Base-by-base conservation (phyloP, 2,329 filamentous ascomycete genomes). In the Tolypocladium inflatum region DNA sequence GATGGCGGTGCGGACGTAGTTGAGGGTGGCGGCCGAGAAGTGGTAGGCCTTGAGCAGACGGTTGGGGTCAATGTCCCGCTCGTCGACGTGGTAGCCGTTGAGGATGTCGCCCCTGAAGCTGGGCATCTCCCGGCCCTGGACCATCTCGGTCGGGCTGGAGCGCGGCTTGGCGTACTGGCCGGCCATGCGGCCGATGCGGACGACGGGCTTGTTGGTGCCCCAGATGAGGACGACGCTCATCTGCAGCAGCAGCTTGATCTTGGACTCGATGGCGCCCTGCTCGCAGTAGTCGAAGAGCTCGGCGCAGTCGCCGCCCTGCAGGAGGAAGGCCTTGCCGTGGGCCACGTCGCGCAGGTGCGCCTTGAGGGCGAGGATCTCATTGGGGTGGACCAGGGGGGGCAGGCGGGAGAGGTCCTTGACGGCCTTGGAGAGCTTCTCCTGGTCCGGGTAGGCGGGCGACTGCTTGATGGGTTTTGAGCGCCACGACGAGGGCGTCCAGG, bases 241-340 rank as follows among this genome's bases (percentile, higher is more conserved):
- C 76, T 99, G 94, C 60, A 99, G 78, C 37, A 99, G 82, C 33
- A 99, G 83, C 76, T 97, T 97, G 73, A 97, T 91, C 79, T 97
- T 99, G 62, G 90, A 88, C 75, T 97, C 91, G 65, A 99, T 97
- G 63, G 89, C 88, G 17, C 83, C 82, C 71, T 91, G 88, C 66
- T 89, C 87, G 74, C 94, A 99, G 78, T 99, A 99, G 73, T 94
- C 91, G 68, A 99, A 99, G 11, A 97, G 82, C 77, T 99, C 94
- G 19, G 94, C 94, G 70, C 94, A 99, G 75, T 99, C 94, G 62
- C 93, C 94, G 60, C 94, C 94, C 76, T 99, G 94, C 4, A 99
- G 84, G 11, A 99, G 80, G 71, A 99, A 97, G 15, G 93, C 90
- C 63, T 93, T 91, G 39, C 94, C 94, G 41, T 89, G 78, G 6